Conservation (phyloP, 2,329 filamentous ascomycete species). For the Tolypocladium sp. region DNA sequence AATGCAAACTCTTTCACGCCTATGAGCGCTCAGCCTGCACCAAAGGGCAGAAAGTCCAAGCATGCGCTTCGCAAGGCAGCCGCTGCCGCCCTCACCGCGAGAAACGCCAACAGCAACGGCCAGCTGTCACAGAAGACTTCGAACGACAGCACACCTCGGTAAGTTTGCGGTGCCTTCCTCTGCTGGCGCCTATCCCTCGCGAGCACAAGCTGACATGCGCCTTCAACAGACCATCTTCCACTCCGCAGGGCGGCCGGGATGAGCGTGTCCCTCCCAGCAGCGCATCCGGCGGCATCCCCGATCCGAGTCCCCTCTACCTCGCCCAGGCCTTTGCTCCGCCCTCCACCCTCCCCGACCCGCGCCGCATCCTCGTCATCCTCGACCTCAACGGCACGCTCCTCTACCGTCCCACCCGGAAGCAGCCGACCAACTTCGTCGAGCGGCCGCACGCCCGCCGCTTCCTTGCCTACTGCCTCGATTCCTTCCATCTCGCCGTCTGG, state of each 20-base stretch:
- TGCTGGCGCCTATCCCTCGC: neutral
- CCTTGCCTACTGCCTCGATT: slow-evolving; percentile 61
- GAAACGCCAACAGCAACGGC: neutral
- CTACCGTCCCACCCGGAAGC: slow-evolving; percentile 49
- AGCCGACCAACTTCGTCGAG: slow-evolving; percentile 44
- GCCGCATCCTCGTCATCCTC: slow-evolving; percentile 69
- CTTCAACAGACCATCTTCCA: neutral
- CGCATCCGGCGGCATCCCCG: slow-evolving; percentile 49
- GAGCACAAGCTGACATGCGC: neutral
- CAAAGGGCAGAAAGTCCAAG: neutral
- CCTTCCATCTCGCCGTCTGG: slow-evolving; percentile 81
- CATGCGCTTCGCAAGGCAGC: neutral
- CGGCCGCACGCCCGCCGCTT: slow-evolving; percentile 64
- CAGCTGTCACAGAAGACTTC: neutral
- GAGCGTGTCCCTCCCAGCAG: slow-evolving; percentile 17
- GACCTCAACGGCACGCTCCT: slow-evolving; percentile 93
- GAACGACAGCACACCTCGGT: neutral
- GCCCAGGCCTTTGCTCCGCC: slow-evolving; percentile 37
- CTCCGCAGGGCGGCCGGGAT: neutral
- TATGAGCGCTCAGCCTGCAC: neutral
- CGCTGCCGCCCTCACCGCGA: neutral
- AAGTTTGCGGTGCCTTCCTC: neutral
- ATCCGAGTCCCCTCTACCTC: slow-evolving; percentile 54
- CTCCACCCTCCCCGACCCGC: slow-evolving; percentile 32
- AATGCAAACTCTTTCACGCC: neutral